Percentiles rank a stretch among this genome's conserved stretches.
Conservation (phyloP, 2,329 filamentous ascomycete species). For the Colletotrichum tropicicola region DNA sequence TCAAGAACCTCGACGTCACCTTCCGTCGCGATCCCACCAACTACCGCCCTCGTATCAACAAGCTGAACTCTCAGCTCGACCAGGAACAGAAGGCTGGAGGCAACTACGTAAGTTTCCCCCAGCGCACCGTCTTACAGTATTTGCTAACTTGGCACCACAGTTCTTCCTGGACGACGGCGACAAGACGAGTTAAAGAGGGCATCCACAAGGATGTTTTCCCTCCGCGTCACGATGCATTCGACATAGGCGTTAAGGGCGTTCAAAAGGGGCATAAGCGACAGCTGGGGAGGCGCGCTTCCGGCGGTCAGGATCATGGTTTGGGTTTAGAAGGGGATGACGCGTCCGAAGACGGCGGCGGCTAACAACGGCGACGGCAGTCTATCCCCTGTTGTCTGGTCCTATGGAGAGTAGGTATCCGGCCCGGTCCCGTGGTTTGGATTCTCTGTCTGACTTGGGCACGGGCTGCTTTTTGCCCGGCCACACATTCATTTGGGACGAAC, state of each 20-base stretch:
- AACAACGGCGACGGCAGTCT: conserved; percentile 66
- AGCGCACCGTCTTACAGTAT: not conserved
- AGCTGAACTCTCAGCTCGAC: conserved; percentile 92
- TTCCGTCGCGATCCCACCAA: conserved; percentile 98
- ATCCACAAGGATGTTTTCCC: conserved; percentile 42
- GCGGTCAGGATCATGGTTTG: conserved; percentile 40
- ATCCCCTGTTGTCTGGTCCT: conserved; percentile 75
- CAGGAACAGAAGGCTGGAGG: conserved; percentile 95
- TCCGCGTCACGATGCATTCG: conserved; percentile 46
- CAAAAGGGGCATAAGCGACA: conserved; percentile 50
- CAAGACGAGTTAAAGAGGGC: conserved; percentile 68
- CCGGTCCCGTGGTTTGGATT: not conserved
- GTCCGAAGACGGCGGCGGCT: conserved; percentile 66
- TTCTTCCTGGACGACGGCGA: conserved; percentile 92
- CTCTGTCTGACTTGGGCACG: conserved; percentile 7
- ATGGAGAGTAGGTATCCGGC: conserved; percentile 38
- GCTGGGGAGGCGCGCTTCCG: conserved; percentile 38
- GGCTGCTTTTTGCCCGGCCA: conserved; percentile 4
- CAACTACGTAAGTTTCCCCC: conserved; percentile 77
- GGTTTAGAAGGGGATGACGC: conserved; percentile 56
- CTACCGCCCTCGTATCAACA: conserved; percentile 98
- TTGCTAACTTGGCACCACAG: conserved; percentile 50
- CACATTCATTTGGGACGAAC: conserved; percentile 2
- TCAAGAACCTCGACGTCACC: conserved; percentile 96
- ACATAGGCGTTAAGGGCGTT: conserved; percentile 61